Percentiles rank a stretch among this genome's conserved stretches.
Conservation (phyloP, 1,139 yeast genomes). For the Meyerozyma sp. region DNA sequence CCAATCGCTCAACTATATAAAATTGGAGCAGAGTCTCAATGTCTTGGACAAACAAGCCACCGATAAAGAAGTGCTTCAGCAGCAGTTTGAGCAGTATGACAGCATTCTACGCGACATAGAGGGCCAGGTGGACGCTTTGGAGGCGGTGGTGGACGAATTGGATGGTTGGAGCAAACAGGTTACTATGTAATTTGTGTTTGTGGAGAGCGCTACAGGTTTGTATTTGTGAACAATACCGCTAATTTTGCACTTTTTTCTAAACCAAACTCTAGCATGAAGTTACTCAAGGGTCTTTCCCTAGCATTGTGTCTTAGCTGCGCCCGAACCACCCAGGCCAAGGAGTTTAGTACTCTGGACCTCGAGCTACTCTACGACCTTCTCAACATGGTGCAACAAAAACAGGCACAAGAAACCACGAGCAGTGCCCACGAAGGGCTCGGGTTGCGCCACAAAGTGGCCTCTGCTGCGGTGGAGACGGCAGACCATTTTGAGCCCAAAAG, state of each 20-base stretch:
- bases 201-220: background rate
- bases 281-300: background rate
- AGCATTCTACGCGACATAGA: conserved; percentile 39
- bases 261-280: background rate
- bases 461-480: background rate
- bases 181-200: background rate
- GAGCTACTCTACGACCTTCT: background rate
- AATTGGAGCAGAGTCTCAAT: conserved; percentile 44
- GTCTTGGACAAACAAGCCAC: conserved; percentile 30
- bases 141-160: conserved; percentile 45
- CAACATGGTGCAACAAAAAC: background rate
- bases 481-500: background rate
- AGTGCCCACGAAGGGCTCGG: background rate
- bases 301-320: background rate
- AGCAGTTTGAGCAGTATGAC: conserved; percentile 25
- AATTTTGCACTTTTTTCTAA: background rate
- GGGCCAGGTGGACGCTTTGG: conserved; percentile 38
- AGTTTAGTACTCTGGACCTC: background rate
- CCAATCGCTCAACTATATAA: conserved; percentile 52
- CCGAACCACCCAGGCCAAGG: background rate
- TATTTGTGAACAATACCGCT: background rate
- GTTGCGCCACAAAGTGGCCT: background rate
- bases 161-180: conserved; percentile 58
- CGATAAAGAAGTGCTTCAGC: conserved; percentile 15
- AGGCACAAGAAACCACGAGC: background rate